These are phyloP conservation scores for Pseudonectria foliicola DNA, from an alignment of 2,329 filamentous ascomycete genomes.

Conservation along the genomic window DNA sequence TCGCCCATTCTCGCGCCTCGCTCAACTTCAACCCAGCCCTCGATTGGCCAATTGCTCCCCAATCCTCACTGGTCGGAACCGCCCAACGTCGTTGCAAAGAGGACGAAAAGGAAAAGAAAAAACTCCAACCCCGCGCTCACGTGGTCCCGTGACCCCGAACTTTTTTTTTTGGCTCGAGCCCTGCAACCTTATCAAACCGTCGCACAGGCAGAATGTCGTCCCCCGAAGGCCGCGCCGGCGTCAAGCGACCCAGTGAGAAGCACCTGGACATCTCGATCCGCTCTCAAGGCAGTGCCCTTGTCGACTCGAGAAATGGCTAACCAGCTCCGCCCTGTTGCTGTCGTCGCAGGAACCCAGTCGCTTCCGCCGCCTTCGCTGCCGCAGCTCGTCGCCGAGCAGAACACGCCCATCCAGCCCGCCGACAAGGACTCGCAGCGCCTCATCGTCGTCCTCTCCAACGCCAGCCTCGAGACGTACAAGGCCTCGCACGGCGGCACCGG, in stretches of 20 bases:
- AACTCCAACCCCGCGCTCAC: no score
- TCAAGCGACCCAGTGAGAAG: slow-evolving; percentile 37
- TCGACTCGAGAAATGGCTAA: slow-evolving; percentile 15
- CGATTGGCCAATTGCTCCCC: no score
- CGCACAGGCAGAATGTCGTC: slow-evolving; percentile 34
- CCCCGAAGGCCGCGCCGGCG: slow-evolving; percentile 33
- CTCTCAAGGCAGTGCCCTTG: no score
- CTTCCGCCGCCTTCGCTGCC: slow-evolving; percentile 87
- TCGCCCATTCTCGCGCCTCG: no score
- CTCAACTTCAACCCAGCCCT: no score
- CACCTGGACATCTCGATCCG: slow-evolving; percentile 1
- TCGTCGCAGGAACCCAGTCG: slow-evolving; percentile 91
- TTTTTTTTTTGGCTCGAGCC: no score
- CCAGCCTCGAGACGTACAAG: slow-evolving; percentile 95
- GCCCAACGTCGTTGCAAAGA: no score
- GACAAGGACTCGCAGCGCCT: slow-evolving; percentile 89
- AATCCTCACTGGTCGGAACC: no score
- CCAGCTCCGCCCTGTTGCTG: slow-evolving; percentile 14
- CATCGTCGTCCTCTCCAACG: slow-evolving; percentile 94
- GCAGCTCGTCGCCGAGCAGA: slow-evolving; percentile 88
- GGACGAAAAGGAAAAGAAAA: no score
- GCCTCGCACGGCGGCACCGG: slow-evolving; percentile 66
- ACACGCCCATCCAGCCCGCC: slow-evolving; percentile 70
- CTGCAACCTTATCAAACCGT: neutral
- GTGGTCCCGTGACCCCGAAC: no score